phyloP scores from a whole-genome alignment of 2,329 filamentous ascomycete species.

The Ceratocystis huliohia region DNA sequence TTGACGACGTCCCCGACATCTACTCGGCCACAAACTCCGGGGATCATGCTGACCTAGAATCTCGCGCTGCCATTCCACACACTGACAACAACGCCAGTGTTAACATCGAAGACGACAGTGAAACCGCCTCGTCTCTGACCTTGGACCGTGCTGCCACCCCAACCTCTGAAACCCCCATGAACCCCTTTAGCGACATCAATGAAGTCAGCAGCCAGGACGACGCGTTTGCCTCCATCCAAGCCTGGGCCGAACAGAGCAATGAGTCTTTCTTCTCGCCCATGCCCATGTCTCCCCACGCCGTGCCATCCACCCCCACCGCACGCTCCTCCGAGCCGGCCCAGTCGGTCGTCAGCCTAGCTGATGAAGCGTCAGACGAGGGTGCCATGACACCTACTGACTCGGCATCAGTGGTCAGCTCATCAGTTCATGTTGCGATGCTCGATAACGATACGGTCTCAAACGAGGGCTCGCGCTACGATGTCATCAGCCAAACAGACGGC shows the following conservation, averaged over 20 bases:
- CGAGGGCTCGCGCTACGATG: conserved; percentile 40
- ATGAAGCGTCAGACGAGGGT: conserved; percentile 30
- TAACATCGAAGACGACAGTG: background rate
- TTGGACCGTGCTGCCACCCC: conserved; percentile 10
- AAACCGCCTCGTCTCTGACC: conserved; percentile 14
- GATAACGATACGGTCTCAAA: conserved; percentile 43
- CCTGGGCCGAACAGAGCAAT: conserved; percentile 46
- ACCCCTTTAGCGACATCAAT: conserved; percentile 18
- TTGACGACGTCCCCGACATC: conserved; percentile 41
- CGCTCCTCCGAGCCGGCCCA: conserved; percentile 36
- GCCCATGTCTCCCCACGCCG: conserved; percentile 34
- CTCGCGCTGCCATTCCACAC: background rate
- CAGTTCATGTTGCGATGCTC: conserved; percentile 7
- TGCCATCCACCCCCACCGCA: conserved; percentile 25
- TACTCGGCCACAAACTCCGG: conserved; percentile 40
- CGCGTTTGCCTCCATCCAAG: conserved; percentile 49
- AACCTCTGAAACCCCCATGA: conserved; percentile 13
- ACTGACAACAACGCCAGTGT: conserved; percentile 28
- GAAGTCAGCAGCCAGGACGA: conserved; percentile 27
- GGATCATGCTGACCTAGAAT: background rate
- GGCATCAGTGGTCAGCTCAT: conserved; percentile 15
- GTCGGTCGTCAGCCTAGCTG: conserved; percentile 40
- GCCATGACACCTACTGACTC: conserved; percentile 20
- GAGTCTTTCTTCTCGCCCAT: conserved; percentile 49
- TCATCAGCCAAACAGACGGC: conserved; percentile 48